These are phyloP conservation scores for Penicillium italicum DNA, from an alignment of 2,329 filamentous ascomycete genomes.

Conservation along the genomic window DNA sequence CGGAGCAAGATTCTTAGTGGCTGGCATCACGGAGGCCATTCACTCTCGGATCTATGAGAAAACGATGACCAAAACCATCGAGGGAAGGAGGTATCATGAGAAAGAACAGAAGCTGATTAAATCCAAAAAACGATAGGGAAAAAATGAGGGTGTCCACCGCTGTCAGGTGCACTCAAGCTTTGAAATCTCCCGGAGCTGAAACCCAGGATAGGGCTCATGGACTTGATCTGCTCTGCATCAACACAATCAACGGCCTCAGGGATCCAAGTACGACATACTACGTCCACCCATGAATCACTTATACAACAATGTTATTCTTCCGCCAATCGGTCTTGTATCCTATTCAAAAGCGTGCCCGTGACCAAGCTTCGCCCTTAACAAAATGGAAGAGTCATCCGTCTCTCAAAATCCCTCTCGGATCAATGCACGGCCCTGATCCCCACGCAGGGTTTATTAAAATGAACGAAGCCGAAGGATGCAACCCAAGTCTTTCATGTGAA, in stretches of 20 bases:
- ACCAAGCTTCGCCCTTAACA: background rate
- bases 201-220: too few species aligned
- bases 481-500: constrained; percentile 1
- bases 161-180: background rate
- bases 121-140: background rate
- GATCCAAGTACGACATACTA: too few species aligned
- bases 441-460: background rate
- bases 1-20: too few species aligned
- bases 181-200: too few species aligned
- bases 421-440: background rate
- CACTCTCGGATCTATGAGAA: too few species aligned
- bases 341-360: background rate
- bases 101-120: background rate
- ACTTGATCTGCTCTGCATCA: background rate
- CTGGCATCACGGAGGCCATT: too few species aligned
- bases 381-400: constrained; percentile 6
- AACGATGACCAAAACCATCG: background rate
- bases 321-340: background rate
- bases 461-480: background rate
- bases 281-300: too few species aligned
- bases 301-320: too few species aligned
- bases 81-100: background rate
- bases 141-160: background rate
- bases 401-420: background rate
- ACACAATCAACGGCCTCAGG: background rate